Evolutionary conservation across 108 stramenopile genomes (phyloP).

Genomic region (Pseudonitzschia pungens): DNA sequence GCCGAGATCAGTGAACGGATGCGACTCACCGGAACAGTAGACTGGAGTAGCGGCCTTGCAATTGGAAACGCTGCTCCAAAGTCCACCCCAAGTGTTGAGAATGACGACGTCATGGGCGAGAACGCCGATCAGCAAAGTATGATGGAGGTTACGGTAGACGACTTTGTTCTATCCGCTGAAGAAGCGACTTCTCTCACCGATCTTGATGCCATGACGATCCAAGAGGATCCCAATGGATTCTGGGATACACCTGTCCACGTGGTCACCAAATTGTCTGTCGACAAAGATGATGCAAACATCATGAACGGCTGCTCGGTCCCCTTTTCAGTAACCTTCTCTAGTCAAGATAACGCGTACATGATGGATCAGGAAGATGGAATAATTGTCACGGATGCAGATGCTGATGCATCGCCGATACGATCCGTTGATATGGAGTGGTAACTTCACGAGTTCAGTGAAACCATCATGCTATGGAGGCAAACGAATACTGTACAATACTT

Average conservation of each 20-base stretch:
- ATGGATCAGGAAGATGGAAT: slow-evolving; percentile 2
- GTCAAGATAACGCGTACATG: background rate
- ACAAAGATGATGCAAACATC: background rate
- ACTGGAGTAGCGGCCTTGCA: slow-evolving; percentile 8
- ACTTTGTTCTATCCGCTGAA: slow-evolving; percentile 25
- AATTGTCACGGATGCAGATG: background rate
- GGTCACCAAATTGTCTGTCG: background rate
- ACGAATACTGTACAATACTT: too few species aligned
- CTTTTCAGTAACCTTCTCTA: background rate
- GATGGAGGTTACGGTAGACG: slow-evolving; percentile 27
- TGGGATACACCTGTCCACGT: slow-evolving; percentile 20
- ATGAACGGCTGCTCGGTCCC: background rate
- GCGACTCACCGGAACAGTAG: slow-evolving; percentile 23
- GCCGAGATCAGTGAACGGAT: slow-evolving; percentile 22
- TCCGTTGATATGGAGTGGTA: slow-evolving; percentile 13
- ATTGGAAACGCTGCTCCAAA: background rate
- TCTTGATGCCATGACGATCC: slow-evolving; percentile 13
- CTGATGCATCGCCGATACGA: slow-evolving; percentile 15
- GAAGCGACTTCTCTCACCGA: slow-evolving; percentile 24
- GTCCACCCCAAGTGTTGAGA: background rate
- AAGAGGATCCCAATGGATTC: slow-evolving; percentile 29
- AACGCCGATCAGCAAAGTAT: slow-evolving; percentile 18
- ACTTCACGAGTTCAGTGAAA: too few species aligned
- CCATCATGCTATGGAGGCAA: too few species aligned
- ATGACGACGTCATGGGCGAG: slow-evolving; percentile 4